Evolutionary conservation across 176 grass and related monocot genomes (phyloP).

Genomic region (Zoysia japonica): DNA sequence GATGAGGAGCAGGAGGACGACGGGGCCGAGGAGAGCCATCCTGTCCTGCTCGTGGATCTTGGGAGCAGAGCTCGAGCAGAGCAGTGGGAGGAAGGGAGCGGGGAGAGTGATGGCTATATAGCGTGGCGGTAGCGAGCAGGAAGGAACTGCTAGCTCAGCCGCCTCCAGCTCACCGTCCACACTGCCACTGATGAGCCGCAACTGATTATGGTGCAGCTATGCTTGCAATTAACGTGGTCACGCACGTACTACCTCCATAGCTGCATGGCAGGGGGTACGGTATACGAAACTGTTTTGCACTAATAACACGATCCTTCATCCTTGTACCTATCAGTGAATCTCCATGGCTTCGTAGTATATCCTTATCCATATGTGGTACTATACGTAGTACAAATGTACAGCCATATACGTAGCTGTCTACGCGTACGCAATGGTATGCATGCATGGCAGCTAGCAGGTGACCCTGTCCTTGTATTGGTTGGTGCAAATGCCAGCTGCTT

Average conservation of each 20-base stretch:
- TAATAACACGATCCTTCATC: background rate
- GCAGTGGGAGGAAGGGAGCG: conserved; percentile 53
- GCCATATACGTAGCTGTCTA: background rate
- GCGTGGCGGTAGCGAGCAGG: conserved; percentile 4
- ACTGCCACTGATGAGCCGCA: background rate
- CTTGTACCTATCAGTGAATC: conserved; percentile 7
- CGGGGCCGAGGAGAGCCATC: conserved; percentile 45
- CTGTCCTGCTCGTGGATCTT: background rate
- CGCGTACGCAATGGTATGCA: background rate
- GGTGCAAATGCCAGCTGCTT: conserved; percentile 42
- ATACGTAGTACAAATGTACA: background rate
- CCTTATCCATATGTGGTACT: no score
- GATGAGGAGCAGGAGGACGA: conserved; percentile 51
- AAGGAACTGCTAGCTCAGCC: background rate
- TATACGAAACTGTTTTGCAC: background rate
- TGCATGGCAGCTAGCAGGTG: background rate
- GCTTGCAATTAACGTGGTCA: conserved; percentile 1
- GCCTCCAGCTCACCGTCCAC: conserved; percentile 33
- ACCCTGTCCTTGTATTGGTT: conserved; percentile 9
- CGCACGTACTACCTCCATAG: background rate
- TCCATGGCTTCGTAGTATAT: background rate
- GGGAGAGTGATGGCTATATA: conserved; percentile 47
- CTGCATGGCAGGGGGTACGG: background rate
- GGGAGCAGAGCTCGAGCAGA: conserved; percentile 40
- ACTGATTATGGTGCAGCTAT: conserved; percentile 7